A percentile compares a stretch with the other conserved stretches of the same genome.
phyloP scores from a whole-genome alignment of 495 filamentous ascomycete genomes.

The Pseudotulostoma volvatum region DNA sequence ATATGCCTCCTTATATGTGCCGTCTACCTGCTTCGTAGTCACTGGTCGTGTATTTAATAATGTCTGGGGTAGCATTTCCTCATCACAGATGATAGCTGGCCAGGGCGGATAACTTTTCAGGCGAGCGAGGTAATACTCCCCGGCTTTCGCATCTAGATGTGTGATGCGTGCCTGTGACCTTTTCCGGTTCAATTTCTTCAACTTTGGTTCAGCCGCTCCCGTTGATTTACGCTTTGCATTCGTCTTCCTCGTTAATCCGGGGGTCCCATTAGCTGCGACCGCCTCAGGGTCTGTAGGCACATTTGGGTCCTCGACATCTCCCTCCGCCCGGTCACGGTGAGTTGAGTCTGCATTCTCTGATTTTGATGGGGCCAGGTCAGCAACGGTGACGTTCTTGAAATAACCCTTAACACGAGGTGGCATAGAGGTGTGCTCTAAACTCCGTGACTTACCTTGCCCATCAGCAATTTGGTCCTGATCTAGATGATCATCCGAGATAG shows the following conservation, averaged over 20 bases:
- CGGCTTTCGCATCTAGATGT: conserved; percentile 65
- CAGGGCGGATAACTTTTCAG: conserved; percentile 82
- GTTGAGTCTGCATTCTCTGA: conserved; percentile 10
- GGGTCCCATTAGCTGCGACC: conserved; percentile 28
- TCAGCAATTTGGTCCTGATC: conserved; percentile 10
- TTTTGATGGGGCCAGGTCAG: no score
- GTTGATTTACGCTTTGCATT: conserved; percentile 49
- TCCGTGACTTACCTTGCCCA: not conserved
- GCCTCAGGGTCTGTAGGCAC: conserved; percentile 5
- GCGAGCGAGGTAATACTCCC: conserved; percentile 70
- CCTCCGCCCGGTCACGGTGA: conserved; percentile 13
- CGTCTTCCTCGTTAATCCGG: conserved; percentile 31
- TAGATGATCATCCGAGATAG: conserved; percentile 10
- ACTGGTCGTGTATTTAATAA: conserved; percentile 61
- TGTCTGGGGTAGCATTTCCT: conserved; percentile 67
- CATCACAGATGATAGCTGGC: conserved; percentile 81
- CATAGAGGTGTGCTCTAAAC: not conserved
- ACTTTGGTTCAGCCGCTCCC: conserved; percentile 46
- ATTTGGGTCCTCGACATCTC: conserved; percentile 14
- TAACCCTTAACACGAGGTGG: no score
- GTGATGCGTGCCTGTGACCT: conserved; percentile 53
- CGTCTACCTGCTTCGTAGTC: conserved; percentile 61
- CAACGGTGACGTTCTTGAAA: no score
- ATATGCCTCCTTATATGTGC: conserved; percentile 69
- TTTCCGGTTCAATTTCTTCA: conserved; percentile 72